A percentile compares a stretch with the other conserved stretches of the same genome.
phyloP scores from a whole-genome alignment of 768 basidiomycete species.

The Hygrocybe coccinea region DNA sequence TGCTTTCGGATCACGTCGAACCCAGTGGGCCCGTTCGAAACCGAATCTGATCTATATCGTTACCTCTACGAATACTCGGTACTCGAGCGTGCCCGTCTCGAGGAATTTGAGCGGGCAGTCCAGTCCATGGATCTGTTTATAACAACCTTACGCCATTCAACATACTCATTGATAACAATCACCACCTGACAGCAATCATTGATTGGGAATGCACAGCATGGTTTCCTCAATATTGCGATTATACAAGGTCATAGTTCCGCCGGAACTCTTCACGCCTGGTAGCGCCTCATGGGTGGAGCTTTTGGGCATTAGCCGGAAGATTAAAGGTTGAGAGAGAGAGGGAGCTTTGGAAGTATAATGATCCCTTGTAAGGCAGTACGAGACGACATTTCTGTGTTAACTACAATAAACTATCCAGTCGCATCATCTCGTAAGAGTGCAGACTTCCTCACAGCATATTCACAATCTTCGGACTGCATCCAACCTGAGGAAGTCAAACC shows the following conservation, averaged over 20 bases:
- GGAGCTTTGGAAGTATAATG: neutral
- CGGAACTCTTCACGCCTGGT: neutral
- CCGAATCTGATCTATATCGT: neutral
- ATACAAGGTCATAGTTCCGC: neutral
- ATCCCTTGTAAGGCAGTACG: neutral
- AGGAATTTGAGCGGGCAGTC: neutral
- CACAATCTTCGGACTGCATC: no score
- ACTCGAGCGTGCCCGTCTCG: neutral
- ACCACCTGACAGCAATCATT: neutral
- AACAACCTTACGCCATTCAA: neutral
- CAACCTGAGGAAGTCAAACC: no score
- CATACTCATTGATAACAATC: neutral
- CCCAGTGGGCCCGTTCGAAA: neutral
- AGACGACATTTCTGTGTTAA: no score
- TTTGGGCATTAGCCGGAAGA: neutral
- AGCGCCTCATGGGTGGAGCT: neutral
- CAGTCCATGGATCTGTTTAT: no score
- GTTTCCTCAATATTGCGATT: neutral
- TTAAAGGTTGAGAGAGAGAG: neutral
- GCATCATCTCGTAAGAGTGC: no score
- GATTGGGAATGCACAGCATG: neutral
- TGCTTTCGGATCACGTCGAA: neutral
- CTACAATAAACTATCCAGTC: no score
- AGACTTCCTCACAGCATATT: no score
- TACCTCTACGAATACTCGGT: neutral